Base-by-base conservation (phyloP, 768 basidiomycete genomes). In the Amanita subjunquillea region DNA sequence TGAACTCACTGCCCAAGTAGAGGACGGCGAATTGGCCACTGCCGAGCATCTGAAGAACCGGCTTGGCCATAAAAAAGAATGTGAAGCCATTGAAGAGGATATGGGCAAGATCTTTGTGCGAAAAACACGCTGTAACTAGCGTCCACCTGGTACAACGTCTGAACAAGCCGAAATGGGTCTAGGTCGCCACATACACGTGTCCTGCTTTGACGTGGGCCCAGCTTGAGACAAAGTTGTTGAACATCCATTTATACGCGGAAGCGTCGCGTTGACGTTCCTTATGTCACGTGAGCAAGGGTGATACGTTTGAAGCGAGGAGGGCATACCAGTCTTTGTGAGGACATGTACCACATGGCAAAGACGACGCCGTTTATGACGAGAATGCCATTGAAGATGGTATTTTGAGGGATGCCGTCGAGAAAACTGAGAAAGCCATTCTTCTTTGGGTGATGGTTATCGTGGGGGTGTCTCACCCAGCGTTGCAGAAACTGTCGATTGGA, bases 51-150 rank as follows among this genome's bases (percentile, higher is more conserved):
- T 67, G 59, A 25, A 91, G 71, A 44, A 87, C 79, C 2, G 78
- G 66, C 1, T 74, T 78, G 0, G 82, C 85, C 76, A 90, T 79
- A 68, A 86, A 91, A 65, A 74, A 88, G 66, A 80, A 87, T 0
- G 84, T 81, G 60, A 88, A 75, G n/a, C 78, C 80, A 60, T 91
- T 91, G 63, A 88, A 73, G n/a, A 87, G 56, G 3, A 86, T 75
- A 60, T 91, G 88, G 0, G 62, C 56, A n/a, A 72, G 37, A 27
- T 75, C 71, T 57, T 73, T 64, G 59, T 91, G 87, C 3, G 87
- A 87, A 70, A 92, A 91, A 54, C 72, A 74, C 15, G 78, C 70
- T 0, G 88, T 86, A 8, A 89, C 57, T 23, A 82, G 68, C 0
- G 86, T 88, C 86, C 87, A 91, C 62, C 89, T 91, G 50, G n/a